Base-by-base conservation (phyloP, 768 basidiomycete species). In the Phaffia australis region DNA sequence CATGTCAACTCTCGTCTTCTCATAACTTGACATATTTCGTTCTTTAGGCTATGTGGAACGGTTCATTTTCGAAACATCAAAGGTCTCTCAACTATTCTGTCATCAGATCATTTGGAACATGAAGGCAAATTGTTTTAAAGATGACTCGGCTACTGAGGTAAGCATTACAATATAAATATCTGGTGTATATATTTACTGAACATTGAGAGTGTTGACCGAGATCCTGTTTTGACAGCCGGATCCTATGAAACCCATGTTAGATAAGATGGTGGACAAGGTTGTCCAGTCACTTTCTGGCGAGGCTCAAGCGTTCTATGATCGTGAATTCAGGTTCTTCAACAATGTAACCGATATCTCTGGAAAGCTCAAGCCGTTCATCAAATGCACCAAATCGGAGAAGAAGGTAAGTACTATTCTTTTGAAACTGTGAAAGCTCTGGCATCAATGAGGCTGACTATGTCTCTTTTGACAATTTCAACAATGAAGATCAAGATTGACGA, bases 51-150 rank as follows among this genome's bases (percentile, higher is more conserved):
- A 98, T 77, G 90, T 98, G 32, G 83, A 87, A 66, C 84, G 85
- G 25, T 99, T 97, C 81, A 89, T 98, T 71, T 91, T 92, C 70
- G 93, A 98, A 78, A 95, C 93, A 0, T 87, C 94, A 8, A 94
- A 89, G 78, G 90, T 98, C 61, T 98, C 94, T 1, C 93, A 94
- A 75, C 77, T 91, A 27, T 99, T 99, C 79, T 99, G 95, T 74
- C 95, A 99, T 74, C 95, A 99, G 78, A 98, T 98, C 70, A 89
- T 99, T 69, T 99, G 95, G 95, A 99, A 98, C 75, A 98, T 98
- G 95, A 94, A 94, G 73, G 95, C 95, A 5, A 99, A 99, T 73
- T 91, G 88, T 69, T 95, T 85, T 76, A 89, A 87, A 72, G 94
- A 92, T 72, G 95, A 98, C 72, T 79, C 81, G 8, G 89, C 84